phyloP scores from a whole-genome alignment of 176 grass and related monocot species.

The Aechmea fasciata region DNA sequence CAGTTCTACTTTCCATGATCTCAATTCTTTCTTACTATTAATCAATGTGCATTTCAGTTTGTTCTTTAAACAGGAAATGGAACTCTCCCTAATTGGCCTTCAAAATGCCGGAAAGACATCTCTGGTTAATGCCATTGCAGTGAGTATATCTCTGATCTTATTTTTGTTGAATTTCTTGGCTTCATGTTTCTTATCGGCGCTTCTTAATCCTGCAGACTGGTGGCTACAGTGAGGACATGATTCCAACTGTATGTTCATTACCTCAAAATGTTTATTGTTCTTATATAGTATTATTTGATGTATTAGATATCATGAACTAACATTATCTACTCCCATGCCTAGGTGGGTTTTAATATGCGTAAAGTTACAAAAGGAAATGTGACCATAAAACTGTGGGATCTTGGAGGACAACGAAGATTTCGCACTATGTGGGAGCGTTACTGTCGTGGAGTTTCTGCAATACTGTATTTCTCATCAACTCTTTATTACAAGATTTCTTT shows the following conservation, averaged over 20 bases:
- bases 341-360: conserved; percentile 99
- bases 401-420: conserved; percentile 92
- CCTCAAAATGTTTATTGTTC: conserved; percentile 7
- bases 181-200: conserved; percentile 29
- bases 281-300: conserved; percentile 1
- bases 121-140: conserved; percentile 86
- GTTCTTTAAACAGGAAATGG: conserved; percentile 99
- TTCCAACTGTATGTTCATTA: conserved; percentile 69
- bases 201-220: conserved; percentile 65
- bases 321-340: conserved; percentile 22
- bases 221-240: conserved; percentile 99
- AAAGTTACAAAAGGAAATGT: conserved; percentile 99
- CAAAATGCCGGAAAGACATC: conserved; percentile 99
- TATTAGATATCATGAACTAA: conserved; percentile 13
- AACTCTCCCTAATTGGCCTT: conserved; percentile 84
- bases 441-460: conserved; percentile 93
- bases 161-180: conserved; percentile 23
- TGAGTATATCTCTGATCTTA: conserved; percentile 30
- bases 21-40: neutral
- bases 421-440: conserved; percentile 98
- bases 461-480: conserved; percentile 53
- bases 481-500: neutral
- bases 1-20: neutral
- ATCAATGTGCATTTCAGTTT: conserved; percentile 36
- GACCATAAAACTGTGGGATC: conserved; percentile 99